A percentile compares a stretch with the other conserved stretches of the same genome.
Evolutionary conservation across 192 early-diverging fungal genomes (phyloP).

Genomic region (Coemansia aciculifera): DNA sequence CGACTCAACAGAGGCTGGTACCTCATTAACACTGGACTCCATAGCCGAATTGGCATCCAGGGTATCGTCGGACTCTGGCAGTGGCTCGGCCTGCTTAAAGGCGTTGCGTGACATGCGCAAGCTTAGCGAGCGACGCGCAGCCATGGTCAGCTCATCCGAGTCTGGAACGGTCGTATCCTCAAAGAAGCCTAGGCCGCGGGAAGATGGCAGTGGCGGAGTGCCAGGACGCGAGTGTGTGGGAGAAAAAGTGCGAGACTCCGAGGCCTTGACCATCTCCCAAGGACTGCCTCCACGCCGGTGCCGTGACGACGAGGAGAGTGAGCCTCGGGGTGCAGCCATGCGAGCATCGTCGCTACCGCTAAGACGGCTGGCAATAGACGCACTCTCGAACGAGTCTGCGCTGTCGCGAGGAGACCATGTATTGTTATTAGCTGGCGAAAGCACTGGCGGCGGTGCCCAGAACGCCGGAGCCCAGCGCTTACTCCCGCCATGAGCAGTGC

Average conservation of each 20-base stretch:
- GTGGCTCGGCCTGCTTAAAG: slow-evolving; percentile 41
- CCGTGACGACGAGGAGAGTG: neutral
- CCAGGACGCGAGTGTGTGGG: slow-evolving; percentile 29
- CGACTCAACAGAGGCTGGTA: neutral
- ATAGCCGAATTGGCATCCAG: neutral
- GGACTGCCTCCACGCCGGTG: slow-evolving; percentile 22
- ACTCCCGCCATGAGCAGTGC: neutral
- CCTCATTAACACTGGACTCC: neutral
- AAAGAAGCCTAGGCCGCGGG: slow-evolving; percentile 28
- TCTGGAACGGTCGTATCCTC: slow-evolving; percentile 40
- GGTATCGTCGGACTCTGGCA: slow-evolving; percentile 42
- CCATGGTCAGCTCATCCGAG: slow-evolving; percentile 40
- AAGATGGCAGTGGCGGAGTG: slow-evolving; percentile 15
- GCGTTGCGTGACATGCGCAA: slow-evolving; percentile 43
- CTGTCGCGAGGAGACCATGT: slow-evolving; percentile 37
- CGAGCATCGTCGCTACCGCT: slow-evolving; percentile 34
- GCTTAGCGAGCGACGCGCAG: slow-evolving; percentile 43
- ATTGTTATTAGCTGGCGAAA: neutral
- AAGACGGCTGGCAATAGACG: slow-evolving; percentile 9
- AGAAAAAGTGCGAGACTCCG: slow-evolving; percentile 30
- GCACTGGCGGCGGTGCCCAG: slow-evolving; percentile 31
- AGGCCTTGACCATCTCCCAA: slow-evolving; percentile 41
- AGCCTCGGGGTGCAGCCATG: slow-evolving; percentile 9
- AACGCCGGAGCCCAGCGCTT: slow-evolving; percentile 40
- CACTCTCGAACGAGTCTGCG: slow-evolving; percentile 23